These are phyloP conservation scores for Hypoxylon sp. DNA, from an alignment of 2,329 filamentous ascomycete species.

Conservation along the genomic window DNA sequence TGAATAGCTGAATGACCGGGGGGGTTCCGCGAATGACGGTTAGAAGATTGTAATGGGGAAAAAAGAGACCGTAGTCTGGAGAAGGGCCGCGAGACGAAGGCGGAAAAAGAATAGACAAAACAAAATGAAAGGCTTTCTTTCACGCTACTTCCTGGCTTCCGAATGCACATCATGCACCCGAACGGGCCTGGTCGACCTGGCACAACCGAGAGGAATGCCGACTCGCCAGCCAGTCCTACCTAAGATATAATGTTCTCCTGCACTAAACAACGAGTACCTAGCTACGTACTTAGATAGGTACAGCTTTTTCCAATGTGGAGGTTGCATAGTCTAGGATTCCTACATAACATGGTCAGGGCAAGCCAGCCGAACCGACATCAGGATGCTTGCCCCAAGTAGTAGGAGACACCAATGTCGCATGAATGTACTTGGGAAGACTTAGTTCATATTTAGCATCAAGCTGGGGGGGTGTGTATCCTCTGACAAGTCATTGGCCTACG, in stretches of 20 bases:
- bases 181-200: slow-evolving; percentile 44
- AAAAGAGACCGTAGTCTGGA: slow-evolving; percentile 18
- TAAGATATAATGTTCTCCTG: slow-evolving; percentile 34
- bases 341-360: slow-evolving; percentile 42
- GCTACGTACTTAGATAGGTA: slow-evolving; percentile 40
- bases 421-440: slow-evolving; percentile 37
- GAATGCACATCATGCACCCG: slow-evolving; percentile 50
- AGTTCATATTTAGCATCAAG: slow-evolving; percentile 48
- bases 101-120: slow-evolving; percentile 16
- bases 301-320: slow-evolving; percentile 51
- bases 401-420: slow-evolving; percentile 42
- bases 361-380: slow-evolving; percentile 41
- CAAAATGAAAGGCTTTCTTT: slow-evolving; percentile 16
- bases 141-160: slow-evolving; percentile 41
- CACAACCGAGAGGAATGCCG: slow-evolving; percentile 48
- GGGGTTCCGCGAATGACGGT: slow-evolving; percentile 25
- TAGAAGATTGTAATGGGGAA: slow-evolving; percentile 22
- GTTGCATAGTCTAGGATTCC: slow-evolving; percentile 49
- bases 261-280: slow-evolving; percentile 40
- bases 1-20: slow-evolving; percentile 35
- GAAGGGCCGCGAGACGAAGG: slow-evolving; percentile 12
- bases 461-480: slow-evolving; percentile 30
- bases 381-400: slow-evolving; percentile 32
- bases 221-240: slow-evolving; percentile 46
- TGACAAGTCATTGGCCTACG: slow-evolving; percentile 33